Evolutionary conservation across 2,329 filamentous ascomycete genomes (phyloP), one percentile per base, ranked within the genome.

Genomic region (Cadophora sp.): DNA sequence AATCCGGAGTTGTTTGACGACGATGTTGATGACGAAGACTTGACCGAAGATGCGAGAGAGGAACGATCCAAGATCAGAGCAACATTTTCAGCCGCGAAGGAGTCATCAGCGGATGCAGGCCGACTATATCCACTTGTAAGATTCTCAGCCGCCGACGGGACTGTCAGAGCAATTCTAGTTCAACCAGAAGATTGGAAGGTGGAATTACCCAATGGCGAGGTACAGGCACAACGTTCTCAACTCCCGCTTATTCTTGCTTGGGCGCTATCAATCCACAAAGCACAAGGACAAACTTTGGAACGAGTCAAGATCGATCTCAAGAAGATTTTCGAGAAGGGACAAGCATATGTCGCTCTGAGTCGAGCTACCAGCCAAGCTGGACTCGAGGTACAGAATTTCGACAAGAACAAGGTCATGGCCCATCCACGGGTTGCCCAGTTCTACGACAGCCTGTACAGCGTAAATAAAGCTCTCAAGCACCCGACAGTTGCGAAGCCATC

Each of bases 251-350:
- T 99, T 71, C 85, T 99, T 34, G 96, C 96, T 0, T 99, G 96
- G 96, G 96, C 96, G 1, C 82, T 99, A 24, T 97, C 94, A 0
- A 99, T 99, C 68, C 96, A 99, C 83, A 99, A 99, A 81, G 96
- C 96, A 0, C 95, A 98, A 78, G 95, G 95, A 1, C 95, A 98
- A 79, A 98, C 95, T 0, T 72, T 79, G 24, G 94, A 97, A 76
- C 87, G 95, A 62, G 96, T 99, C 68, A 97, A 97, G 77, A 96
- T 99, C 29, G 94, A 99, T 77, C 84, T 99, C 0, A 92, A 93
- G 34, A 91, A 89, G 70, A 92, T 97, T 0, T 99, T 99, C 75
- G 96, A 99, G 79, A 97, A 97, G 79, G 96, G 96, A 0, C 96
- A 99, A 79, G 96, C 96, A 6, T 99, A 99, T 77, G 96, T 99